Base-by-base conservation (phyloP, 2,329 filamentous ascomycete species). In the Sphaerulina vaccinii region DNA sequence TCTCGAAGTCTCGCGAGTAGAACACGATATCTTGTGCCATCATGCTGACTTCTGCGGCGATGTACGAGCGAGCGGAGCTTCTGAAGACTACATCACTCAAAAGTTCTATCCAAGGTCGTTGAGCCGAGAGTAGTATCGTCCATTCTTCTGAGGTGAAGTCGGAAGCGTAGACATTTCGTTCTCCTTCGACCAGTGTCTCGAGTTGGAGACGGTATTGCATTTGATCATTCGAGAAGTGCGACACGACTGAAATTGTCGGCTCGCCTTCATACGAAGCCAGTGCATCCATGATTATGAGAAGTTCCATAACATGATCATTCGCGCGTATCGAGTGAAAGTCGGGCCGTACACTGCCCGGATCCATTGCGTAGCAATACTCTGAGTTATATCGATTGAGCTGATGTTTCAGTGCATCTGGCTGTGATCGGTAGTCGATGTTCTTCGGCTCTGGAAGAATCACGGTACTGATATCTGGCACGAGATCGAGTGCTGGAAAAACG, bases 401-500 rank as follows among this genome's bases (percentile, higher is more conserved):
- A 16, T 51, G 43, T 19, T 42, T 36, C 3, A 33, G 16, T 7
- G 23, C 16, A 23, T 55, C 27, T 29, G 48, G 47, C 13, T 23
- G 23, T 5, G 42, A 21, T 22, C 52, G 38, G 7, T 10, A 39
- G 23, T 51, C 42, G 10, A 55, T 39, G 15, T 35, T 38, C 13
- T 33, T 19, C 15, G 48, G 48, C 11, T 48, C 48, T 10, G 48
- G 52, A 10, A 55, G 43, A 35, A 32, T 19, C 9, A 46, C 32
- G 9, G 47, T 23, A 13, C 24, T n/a, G 9, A 21, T 16, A n/a
- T 48, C 36, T 22, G 19, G 29, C 6, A 51, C 23, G 10, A 55
- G 52, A 29, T 48, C 29, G n/a, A 55, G 47, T 11, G 38, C 48
- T 5, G 52, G 52, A 16, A 32, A 55, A 13, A 51, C 22, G 39